A percentile compares a stretch with the other conserved stretches of the same genome.
phyloP scores from a whole-genome alignment of 2,329 filamentous ascomycete genomes.

The Raffaelea ambrosiae region DNA sequence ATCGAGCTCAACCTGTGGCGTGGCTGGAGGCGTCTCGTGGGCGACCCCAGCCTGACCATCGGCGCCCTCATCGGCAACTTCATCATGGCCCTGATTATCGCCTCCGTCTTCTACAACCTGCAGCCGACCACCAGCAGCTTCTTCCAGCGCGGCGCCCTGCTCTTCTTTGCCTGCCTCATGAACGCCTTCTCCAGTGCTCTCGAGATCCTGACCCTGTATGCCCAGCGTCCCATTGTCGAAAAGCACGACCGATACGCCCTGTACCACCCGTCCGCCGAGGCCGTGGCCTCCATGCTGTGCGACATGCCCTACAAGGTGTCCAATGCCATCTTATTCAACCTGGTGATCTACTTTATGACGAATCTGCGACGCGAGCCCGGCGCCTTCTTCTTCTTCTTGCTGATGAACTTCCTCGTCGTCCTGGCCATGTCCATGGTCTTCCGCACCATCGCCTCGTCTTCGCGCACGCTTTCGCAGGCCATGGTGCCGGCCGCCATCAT shows the following conservation, averaged over 20 bases:
- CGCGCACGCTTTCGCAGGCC: conserved; percentile 59
- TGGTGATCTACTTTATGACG: conserved; percentile 80
- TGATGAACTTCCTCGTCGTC: conserved; percentile 66
- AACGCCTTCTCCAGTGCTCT: conserved; percentile 76
- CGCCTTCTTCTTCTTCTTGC: conserved; percentile 76
- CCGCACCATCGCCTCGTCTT: conserved; percentile 69
- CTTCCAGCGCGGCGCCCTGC: conserved; percentile 66
- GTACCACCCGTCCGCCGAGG: conserved; percentile 84
- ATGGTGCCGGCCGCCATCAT: conserved; percentile 52
- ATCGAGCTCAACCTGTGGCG: conserved; percentile 71
- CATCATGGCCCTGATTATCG: conserved; percentile 66
- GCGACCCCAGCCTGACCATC: conserved; percentile 68
- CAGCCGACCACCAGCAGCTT: conserved; percentile 60
- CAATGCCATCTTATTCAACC: conserved; percentile 71
- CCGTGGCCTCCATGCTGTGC: conserved; percentile 76
- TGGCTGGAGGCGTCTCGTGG: conserved; percentile 66
- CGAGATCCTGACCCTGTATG: conserved; percentile 79
- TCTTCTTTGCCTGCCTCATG: conserved; percentile 83
- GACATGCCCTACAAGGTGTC: conserved; percentile 76
- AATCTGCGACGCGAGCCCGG: conserved; percentile 66
- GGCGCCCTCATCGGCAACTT: conserved; percentile 64
- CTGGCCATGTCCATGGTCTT: conserved; percentile 82
- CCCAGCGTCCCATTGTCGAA: conserved; percentile 85
- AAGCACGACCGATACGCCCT: conserved; percentile 82
- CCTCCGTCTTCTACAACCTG: conserved; percentile 75